These are phyloP conservation scores for Fragaria iinumae DNA, from an alignment of 306 rosid species.

Conservation along the genomic window DNA sequence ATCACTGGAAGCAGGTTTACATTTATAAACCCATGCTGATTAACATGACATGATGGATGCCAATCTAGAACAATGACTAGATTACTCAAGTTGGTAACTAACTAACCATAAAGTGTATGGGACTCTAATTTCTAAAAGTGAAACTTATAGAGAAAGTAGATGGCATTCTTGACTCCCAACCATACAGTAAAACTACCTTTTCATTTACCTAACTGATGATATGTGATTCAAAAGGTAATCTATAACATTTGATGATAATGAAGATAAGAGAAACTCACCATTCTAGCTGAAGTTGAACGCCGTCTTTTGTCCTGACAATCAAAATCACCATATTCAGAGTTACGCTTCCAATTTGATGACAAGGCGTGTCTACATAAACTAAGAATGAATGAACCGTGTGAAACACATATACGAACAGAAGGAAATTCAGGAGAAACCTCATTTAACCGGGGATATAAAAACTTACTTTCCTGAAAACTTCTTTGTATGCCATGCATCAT, in stretches of 20 bases:
- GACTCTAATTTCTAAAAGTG: too few species aligned
- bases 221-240: background rate
- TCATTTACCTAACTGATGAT: background rate
- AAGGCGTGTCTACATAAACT: background rate
- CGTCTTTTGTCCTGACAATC: conserved; percentile 67
- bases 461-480: conserved; percentile 75
- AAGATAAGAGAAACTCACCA: conserved; percentile 56
- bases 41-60: background rate
- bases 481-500: conserved; percentile 85
- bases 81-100: background rate
- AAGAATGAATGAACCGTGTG: background rate
- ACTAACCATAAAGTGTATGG: background rate
- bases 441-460: conserved; percentile 11
- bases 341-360: background rate
- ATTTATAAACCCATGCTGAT: background rate
- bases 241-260: conserved; percentile 25
- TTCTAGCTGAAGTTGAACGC: conserved; percentile 90
- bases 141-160: too few species aligned
- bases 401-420: background rate
- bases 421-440: background rate
- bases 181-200: background rate
- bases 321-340: conserved; percentile 19
- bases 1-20: background rate
- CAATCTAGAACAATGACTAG: background rate
- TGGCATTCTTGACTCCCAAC: background rate